Evolutionary conservation across 2,329 filamentous ascomycete genomes (phyloP).

Genomic region (Hymenotorrendiella dingleyae): DNA sequence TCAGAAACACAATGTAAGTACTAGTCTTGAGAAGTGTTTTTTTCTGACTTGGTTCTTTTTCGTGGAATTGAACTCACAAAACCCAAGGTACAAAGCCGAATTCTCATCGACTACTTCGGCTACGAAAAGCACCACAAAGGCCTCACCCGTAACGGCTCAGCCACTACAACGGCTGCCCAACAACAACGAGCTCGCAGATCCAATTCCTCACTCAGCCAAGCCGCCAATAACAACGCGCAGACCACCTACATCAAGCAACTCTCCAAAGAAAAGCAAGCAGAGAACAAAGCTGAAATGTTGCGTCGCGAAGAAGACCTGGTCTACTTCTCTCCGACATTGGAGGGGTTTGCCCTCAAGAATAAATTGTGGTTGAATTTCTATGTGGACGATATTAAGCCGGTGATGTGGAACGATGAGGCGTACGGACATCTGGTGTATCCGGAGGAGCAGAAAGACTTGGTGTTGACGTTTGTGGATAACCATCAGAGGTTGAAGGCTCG

Average conservation of each 20-base stretch:
- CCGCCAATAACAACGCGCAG: neutral
- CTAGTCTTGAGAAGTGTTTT: too few relatives aligned
- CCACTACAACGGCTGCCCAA: neutral
- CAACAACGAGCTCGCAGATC: neutral
- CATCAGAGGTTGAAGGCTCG: slow-evolving; percentile 29
- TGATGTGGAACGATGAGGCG: slow-evolving; percentile 38
- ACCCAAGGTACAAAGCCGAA: slow-evolving; percentile 14
- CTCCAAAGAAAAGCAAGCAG: slow-evolving; percentile 29
- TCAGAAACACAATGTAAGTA: slow-evolving; percentile 29
- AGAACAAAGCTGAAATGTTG: slow-evolving; percentile 38
- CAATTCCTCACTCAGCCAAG: neutral
- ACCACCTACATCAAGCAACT: slow-evolving; percentile 27
- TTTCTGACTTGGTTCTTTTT: too few relatives aligned
- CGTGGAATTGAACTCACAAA: too few relatives aligned
- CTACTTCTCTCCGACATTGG: slow-evolving; percentile 35
- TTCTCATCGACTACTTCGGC: slow-evolving; percentile 17
- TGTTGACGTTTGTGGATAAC: slow-evolving; percentile 43
- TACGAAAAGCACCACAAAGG: slow-evolving; percentile 19
- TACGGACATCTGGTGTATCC: slow-evolving; percentile 43
- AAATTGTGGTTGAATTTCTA: slow-evolving; percentile 38
- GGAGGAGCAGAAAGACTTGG: slow-evolving; percentile 41
- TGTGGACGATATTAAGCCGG: slow-evolving; percentile 18
- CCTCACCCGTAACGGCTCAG: slow-evolving; percentile 9
- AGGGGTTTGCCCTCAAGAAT: slow-evolving; percentile 42
- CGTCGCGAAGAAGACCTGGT: slow-evolving; percentile 34